A percentile compares a stretch with the other conserved stretches of the same genome.
These are phyloP conservation scores for Athelia psychrophila DNA, from an alignment of 1,284 basidiomycete genomes.

Conservation along the genomic window DNA sequence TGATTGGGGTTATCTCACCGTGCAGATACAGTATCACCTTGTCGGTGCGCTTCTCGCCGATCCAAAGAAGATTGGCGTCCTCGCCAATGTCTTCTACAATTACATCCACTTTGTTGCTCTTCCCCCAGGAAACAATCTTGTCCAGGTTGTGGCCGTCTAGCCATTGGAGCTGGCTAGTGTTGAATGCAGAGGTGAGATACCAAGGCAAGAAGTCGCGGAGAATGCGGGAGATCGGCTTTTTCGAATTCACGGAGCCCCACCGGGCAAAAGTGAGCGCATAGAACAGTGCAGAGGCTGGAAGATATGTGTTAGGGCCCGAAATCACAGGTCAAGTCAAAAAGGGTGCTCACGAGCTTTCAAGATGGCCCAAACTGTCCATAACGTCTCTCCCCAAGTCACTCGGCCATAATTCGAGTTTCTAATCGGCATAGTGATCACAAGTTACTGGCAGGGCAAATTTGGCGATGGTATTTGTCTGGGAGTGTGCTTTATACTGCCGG, in stretches of 20 bases:
- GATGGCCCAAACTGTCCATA: too few relatives aligned
- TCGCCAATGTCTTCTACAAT: not conserved
- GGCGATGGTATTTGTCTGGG: too few relatives aligned
- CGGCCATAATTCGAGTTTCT: too few relatives aligned
- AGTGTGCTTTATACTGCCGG: too few relatives aligned
- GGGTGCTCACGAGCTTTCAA: too few relatives aligned
- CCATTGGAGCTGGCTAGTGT: conserved; percentile 1
- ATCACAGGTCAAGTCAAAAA: too few relatives aligned
- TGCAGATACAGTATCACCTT: conserved; percentile 1
- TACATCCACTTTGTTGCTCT: not conserved
- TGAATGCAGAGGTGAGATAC: not conserved
- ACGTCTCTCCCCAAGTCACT: too few relatives aligned
- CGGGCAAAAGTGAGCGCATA: too few relatives aligned
- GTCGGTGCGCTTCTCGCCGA: not conserved
- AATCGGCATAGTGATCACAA: too few relatives aligned
- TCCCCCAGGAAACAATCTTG: not conserved
- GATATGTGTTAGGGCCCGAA: too few relatives aligned
- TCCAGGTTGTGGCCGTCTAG: not conserved
- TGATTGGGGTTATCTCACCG: not conserved
- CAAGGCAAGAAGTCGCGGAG: not conserved
- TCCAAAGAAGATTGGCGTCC: not conserved
- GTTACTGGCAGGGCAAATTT: too few relatives aligned
- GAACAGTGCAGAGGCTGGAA: too few relatives aligned
- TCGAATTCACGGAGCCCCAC: not conserved
- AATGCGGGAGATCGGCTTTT: not conserved